phyloP scores from a whole-genome alignment of 2,329 filamentous ascomycete species.

The Trichoderma guizhouense region DNA sequence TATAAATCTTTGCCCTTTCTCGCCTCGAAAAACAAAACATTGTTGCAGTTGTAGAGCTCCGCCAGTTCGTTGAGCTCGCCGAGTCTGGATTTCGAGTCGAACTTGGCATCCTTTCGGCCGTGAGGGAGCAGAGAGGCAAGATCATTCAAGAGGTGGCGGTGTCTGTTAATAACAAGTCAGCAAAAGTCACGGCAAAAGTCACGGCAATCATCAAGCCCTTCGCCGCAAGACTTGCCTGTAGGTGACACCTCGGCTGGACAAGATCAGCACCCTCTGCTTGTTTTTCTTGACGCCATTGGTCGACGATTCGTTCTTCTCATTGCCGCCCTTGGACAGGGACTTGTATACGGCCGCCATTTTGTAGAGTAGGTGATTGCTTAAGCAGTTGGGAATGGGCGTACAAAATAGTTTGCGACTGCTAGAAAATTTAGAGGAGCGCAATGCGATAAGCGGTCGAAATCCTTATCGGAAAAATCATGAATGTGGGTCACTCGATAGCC shows the following conservation, averaged over 20 bases:
- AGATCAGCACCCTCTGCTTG: slow-evolving; percentile 77
- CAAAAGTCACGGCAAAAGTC: background rate
- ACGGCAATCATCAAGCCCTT: too few species aligned
- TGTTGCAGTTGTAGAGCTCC: slow-evolving; percentile 87
- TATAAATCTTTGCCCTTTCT: slow-evolving; percentile 94
- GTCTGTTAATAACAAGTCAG: slow-evolving; percentile 35
- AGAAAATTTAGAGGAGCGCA: slow-evolving; percentile 13
- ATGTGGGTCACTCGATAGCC: background rate
- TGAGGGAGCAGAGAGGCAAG: slow-evolving; percentile 86
- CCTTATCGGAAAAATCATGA: slow-evolving; percentile 15
- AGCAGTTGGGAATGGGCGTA: background rate
- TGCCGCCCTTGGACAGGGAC: slow-evolving; percentile 60
- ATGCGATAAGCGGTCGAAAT: slow-evolving; percentile 9
- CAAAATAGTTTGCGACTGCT: background rate
- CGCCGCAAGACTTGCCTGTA: slow-evolving; percentile 56
- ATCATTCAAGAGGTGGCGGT: slow-evolving; percentile 85
- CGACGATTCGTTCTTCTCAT: slow-evolving; percentile 47
- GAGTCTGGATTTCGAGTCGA: slow-evolving; percentile 91
- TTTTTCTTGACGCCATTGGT: slow-evolving; percentile 56
- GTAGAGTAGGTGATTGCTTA: background rate
- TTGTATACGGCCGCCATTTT: slow-evolving; percentile 71
- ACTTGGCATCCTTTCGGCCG: slow-evolving; percentile 89
- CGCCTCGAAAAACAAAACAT: slow-evolving; percentile 92
- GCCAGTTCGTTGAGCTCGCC: slow-evolving; percentile 73
- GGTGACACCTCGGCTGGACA: slow-evolving; percentile 90